A percentile compares a stretch with the other conserved stretches of the same genome.
Evolutionary conservation across 2,329 filamentous ascomycete species (phyloP).

Genomic region (Tolypocladium tundrense): DNA sequence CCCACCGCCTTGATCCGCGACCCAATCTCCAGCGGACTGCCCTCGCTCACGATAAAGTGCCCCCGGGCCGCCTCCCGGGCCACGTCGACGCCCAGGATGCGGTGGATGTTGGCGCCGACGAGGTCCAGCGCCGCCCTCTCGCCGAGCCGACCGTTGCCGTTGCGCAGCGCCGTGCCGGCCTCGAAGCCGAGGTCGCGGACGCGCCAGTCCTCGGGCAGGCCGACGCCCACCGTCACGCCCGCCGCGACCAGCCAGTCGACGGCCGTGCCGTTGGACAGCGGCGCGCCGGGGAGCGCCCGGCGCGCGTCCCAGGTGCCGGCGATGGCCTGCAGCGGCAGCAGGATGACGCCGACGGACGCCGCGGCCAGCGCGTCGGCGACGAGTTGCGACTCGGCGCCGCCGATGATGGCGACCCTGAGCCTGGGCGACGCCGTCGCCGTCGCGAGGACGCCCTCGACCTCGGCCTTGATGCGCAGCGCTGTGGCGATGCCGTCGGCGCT

Average conservation of each 20-base stretch:
- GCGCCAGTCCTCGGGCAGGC: conserved; percentile 52
- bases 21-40: conserved; percentile 50
- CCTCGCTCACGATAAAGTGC: conserved; percentile 55
- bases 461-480: conserved; percentile 46
- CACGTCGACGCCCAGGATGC: conserved; percentile 40
- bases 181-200: conserved; percentile 48
- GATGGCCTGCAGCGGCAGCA: conserved; percentile 48
- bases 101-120: conserved; percentile 45
- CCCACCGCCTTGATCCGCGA: conserved; percentile 44
- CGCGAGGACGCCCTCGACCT: conserved; percentile 35
- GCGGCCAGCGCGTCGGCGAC: conserved; percentile 47
- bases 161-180: conserved; percentile 49
- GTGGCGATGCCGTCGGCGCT: conserved; percentile 54
- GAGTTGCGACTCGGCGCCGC: conserved; percentile 53
- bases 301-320: conserved; percentile 49
- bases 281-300: conserved; percentile 51
- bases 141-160: conserved; percentile 41
- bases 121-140: conserved; percentile 46
- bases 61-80: conserved; percentile 14
- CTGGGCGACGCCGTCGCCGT: conserved; percentile 9
- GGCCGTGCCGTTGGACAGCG: conserved; percentile 54
- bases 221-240: conserved; percentile 47
- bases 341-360: conserved; percentile 47
- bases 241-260: conserved; percentile 47
- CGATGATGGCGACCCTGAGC: conserved; percentile 47